A percentile compares a stretch with the other conserved stretches of the same genome.
These are phyloP conservation scores for Candida coleopterorum DNA, from an alignment of 805 yeast species.

Conservation along the genomic window DNA sequence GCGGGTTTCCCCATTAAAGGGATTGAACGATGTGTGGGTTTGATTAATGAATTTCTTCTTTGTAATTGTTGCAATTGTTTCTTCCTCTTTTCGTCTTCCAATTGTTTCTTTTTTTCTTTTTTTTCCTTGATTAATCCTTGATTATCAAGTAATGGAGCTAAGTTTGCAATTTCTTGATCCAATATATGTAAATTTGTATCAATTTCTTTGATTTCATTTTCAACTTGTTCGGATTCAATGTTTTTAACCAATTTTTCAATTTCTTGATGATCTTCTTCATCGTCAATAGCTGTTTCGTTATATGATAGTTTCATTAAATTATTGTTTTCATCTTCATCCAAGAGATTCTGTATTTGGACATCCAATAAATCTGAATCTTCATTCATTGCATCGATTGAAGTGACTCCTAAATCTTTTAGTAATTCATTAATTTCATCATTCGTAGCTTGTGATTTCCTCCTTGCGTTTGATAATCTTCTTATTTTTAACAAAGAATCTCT, in stretches of 20 bases:
- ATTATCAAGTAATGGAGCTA: constrained; percentile 31
- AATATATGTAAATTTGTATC: constrained; percentile 28
- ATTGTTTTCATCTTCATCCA: constrained; percentile 18
- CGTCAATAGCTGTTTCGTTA: constrained; percentile 20
- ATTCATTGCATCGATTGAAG: constrained; percentile 23
- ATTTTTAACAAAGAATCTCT: constrained; percentile 14
- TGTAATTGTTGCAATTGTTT: constrained; percentile 12
- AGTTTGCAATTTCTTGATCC: constrained; percentile 38
- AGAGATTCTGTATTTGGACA: constrained; percentile 26
- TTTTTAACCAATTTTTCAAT: constrained; percentile 28
- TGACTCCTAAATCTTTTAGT: constrained; percentile 32
- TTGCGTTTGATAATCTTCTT: constrained; percentile 32
- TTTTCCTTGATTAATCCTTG: constrained; percentile 21
- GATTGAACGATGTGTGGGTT: constrained; percentile 13
- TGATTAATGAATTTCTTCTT: constrained; percentile 7
- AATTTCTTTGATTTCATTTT: constrained; percentile 10
- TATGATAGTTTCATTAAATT: constrained; percentile 14
- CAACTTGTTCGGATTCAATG: constrained; percentile 15
- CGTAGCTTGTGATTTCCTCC: constrained; percentile 36
- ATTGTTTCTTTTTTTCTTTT: constrained; percentile 15
- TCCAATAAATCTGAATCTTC: constrained; percentile 24
- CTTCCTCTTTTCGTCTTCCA: constrained; percentile 19
- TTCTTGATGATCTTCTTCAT: constrained; percentile 34
- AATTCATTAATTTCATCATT: constrained; percentile 37
- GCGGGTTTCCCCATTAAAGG: constrained; percentile 45